phyloP scores from a whole-genome alignment of 805 yeast genomes.

The Jamesozyma jinghongensis region DNA sequence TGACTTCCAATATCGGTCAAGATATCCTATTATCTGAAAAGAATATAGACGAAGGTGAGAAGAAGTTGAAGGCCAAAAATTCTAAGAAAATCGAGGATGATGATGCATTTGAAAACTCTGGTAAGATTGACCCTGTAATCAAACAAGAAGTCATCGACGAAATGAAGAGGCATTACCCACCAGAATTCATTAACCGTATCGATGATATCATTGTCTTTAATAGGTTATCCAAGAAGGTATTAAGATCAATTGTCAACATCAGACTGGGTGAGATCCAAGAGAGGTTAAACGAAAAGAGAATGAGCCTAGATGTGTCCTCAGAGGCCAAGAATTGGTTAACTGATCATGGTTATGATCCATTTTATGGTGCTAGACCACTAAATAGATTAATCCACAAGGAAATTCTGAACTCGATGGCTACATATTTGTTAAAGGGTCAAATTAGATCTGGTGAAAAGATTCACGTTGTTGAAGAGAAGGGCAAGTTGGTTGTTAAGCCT shows the following conservation, averaged over 20 bases:
- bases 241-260: conserved; percentile 75
- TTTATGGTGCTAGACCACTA: conserved; percentile 94
- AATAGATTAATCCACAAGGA: conserved; percentile 80
- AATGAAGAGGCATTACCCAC: conserved; percentile 72
- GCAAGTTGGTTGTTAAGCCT: conserved; percentile 36
- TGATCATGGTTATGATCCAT: conserved; percentile 79
- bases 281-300: conserved; percentile 70
- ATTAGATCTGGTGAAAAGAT: conserved; percentile 51
- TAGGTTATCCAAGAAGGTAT: conserved; percentile 67
- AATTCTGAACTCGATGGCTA: conserved; percentile 83
- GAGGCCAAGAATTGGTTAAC: conserved; percentile 73
- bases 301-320: conserved; percentile 45
- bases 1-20: conserved; percentile 97
- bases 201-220: conserved; percentile 93
- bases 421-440: conserved; percentile 69
- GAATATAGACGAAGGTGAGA: not conserved
- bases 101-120: conserved; percentile 18
- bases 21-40: conserved; percentile 68
- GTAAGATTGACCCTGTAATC: conserved; percentile 45
- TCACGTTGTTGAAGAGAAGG: conserved; percentile 38
- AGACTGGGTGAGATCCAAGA: conserved; percentile 74
- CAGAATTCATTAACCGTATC: conserved; percentile 89
- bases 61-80: not conserved
- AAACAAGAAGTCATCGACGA: conserved; percentile 54
- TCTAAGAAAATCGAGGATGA: conserved; percentile 36